These are phyloP conservation scores for Apophysomyces trapeziformis DNA, from an alignment of 371 early-diverging fungal species.

Conservation along the genomic window DNA sequence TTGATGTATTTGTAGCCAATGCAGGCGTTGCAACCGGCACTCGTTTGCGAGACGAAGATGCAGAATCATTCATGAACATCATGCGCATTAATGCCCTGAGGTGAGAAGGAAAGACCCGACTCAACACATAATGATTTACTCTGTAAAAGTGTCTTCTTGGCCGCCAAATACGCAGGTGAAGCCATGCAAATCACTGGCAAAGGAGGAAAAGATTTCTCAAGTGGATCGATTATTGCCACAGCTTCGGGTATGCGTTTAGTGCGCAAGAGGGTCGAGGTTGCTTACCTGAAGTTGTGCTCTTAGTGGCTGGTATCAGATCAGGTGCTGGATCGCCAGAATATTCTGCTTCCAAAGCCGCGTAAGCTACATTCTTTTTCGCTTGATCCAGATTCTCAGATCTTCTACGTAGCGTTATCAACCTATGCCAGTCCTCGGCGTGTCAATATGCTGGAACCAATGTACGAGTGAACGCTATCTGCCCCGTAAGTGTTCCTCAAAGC, in stretches of 20 bases:
- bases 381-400: neutral
- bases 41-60: constrained; percentile 28
- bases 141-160: constrained; percentile 37
- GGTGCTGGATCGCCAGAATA: constrained; percentile 53
- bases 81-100: constrained; percentile 43
- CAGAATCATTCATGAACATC: constrained; percentile 35
- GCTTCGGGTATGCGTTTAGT: constrained; percentile 39
- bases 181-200: constrained; percentile 49
- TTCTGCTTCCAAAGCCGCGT: constrained; percentile 54
- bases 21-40: constrained; percentile 46
- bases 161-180: constrained; percentile 37
- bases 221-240: constrained; percentile 51
- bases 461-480: constrained; percentile 64
- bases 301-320: constrained; percentile 53
- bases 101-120: constrained; percentile 6
- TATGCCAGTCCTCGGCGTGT: constrained; percentile 52
- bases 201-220: constrained; percentile 41
- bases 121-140: neutral
- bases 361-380: constrained; percentile 15
- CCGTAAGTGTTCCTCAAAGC: constrained; percentile 33
- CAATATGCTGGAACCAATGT: constrained; percentile 55
- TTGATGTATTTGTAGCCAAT: constrained; percentile 64
- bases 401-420: constrained; percentile 49
- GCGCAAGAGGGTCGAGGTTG: neutral
- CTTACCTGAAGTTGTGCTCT: neutral